Base-by-base conservation (phyloP, 768 basidiomycete genomes). In the Phaeotremella fagi region DNA sequence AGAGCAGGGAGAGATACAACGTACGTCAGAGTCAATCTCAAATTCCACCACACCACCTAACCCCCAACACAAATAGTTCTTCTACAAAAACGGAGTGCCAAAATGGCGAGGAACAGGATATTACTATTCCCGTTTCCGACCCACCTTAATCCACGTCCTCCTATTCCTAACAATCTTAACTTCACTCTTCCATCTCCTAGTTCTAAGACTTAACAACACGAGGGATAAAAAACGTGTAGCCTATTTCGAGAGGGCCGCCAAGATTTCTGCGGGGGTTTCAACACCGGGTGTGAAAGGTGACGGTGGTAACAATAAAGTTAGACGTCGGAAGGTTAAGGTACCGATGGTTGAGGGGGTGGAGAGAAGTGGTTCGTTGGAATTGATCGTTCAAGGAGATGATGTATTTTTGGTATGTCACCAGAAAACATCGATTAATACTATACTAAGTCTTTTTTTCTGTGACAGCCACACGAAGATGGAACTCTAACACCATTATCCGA, bases 31-130 rank as follows among this genome's bases (percentile, higher is more conserved):
- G 18, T 23, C 20, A 18, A 28, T 29, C 43, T 12, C 24, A 14
- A 25, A 14, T 24, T 15, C 15, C 33, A 53, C 27, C 27, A 52
- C 54, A 54, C 31, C 44, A 66, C 53, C 5, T 27, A 16, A 15
- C 41, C 4, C 4, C 41, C 16, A 44, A 26, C 7, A 9, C 22
- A 9, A 18, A 3, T 38, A 75, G 73, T 77, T 76, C 75, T 99
- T 98, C 81, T 88, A 87, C 79, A 91, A 94, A 76, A 97, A 97
- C 58, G 94, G 94, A 20, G 90, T 99, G 2, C 94, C 94, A 0
- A 87, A 81, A 71, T 99, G 94, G 94, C 81, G 92, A 60, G 94
- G 91, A 15, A 90, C 88, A 27, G 88, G 90, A 38, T 97, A 98
- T 76, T 97, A 97, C 75, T 99, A 98, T 75, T 83, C 88, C 26